Conservation (phyloP, 2,329 filamentous ascomycete species). For the Leptographium wingfieldii region DNA sequence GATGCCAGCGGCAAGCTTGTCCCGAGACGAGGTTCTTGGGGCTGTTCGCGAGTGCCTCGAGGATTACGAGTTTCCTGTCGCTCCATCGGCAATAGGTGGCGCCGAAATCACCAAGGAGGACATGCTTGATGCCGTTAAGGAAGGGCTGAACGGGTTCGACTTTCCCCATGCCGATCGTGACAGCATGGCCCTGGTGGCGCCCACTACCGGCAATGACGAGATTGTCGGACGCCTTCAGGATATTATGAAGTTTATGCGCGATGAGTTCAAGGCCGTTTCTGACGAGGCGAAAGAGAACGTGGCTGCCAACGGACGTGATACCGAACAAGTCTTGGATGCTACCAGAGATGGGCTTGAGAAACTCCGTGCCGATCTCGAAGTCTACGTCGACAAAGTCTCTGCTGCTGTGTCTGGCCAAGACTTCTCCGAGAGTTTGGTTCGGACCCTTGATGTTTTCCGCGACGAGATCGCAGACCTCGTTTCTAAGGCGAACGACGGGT, state of each 20-base stretch:
- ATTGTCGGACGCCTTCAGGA: conserved; percentile 48
- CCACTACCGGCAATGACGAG: conserved; percentile 27
- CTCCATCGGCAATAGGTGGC: conserved; percentile 39
- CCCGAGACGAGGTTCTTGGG: conserved; percentile 70
- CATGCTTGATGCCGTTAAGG: conserved; percentile 50
- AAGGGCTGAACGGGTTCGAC: conserved; percentile 41
- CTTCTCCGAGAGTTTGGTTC: conserved; percentile 56
- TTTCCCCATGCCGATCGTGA: conserved; percentile 21
- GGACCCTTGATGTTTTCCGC: conserved; percentile 53
- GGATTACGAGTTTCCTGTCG: conserved; percentile 64
- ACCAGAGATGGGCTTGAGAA: conserved; percentile 79
- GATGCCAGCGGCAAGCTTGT: conserved; percentile 50
- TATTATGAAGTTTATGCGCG: conserved; percentile 46
- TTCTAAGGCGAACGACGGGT: conserved; percentile 31
- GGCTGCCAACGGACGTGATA: conserved; percentile 65
- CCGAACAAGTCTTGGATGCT: conserved; percentile 77
- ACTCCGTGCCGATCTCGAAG: conserved; percentile 67
- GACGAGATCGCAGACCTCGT: conserved; percentile 56
- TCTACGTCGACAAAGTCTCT: conserved; percentile 61
- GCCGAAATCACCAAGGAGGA: conserved; percentile 47
- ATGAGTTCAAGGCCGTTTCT: conserved; percentile 47
- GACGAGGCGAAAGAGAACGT: conserved; percentile 65
- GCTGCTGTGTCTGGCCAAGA: conserved; percentile 64
- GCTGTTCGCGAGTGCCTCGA: conserved; percentile 79
- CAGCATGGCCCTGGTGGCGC: conserved; percentile 15